Conservation (phyloP, 495 filamentous ascomycete species). For the Pseudevernia furfuracea region DNA sequence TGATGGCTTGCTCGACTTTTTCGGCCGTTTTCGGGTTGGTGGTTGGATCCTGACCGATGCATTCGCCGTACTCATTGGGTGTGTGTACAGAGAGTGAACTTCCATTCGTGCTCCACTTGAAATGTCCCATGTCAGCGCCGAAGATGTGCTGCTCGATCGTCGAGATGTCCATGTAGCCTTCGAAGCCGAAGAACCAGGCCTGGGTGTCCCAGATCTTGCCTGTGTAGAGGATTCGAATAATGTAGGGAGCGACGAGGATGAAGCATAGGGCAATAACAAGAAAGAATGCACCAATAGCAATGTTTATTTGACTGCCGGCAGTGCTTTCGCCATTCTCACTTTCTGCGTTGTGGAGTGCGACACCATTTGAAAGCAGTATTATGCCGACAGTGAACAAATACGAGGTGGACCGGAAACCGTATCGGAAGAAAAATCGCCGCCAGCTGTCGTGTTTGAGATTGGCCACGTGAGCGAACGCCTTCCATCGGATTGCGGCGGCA, state of each 20-base stretch:
- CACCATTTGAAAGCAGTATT: background rate
- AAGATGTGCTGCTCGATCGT: constrained; percentile 31
- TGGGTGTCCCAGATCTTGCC: constrained; percentile 28
- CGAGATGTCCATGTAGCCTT: constrained; percentile 30
- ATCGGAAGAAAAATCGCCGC: background rate
- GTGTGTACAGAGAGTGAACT: constrained; percentile 18
- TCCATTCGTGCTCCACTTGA: constrained; percentile 28
- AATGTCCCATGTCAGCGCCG: constrained; percentile 22
- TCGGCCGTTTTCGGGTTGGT: background rate
- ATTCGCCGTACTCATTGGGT: background rate
- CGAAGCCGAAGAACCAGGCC: constrained; percentile 35
- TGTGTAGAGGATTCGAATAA: constrained; percentile 19
- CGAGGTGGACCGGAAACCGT: background rate
- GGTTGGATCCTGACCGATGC: background rate
- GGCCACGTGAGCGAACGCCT: constrained; percentile 28
- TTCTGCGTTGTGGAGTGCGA: too few relatives aligned
- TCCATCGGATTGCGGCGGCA: constrained; percentile 33
- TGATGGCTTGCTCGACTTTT: background rate
- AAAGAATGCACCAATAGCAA: background rate
- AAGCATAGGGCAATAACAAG: background rate
- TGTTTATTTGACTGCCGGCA: background rate
- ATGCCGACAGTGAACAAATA: background rate
- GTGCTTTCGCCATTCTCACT: too few relatives aligned
- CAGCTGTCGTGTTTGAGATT: background rate
- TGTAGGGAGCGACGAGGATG: constrained; percentile 7